Base-by-base conservation (phyloP, 805 yeast genomes). In the Candida nemodendra region DNA sequence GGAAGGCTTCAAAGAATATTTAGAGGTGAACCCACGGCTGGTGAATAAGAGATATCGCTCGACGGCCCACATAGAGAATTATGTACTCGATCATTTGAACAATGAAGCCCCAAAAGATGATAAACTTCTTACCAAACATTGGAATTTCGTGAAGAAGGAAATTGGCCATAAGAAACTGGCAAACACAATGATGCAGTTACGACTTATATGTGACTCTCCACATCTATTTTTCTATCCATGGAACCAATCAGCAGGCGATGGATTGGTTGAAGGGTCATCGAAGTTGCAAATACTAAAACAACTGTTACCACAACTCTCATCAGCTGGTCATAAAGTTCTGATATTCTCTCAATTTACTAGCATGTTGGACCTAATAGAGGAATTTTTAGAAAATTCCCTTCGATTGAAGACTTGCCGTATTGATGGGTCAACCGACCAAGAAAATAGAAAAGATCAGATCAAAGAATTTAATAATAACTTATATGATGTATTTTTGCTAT, bases 201-300 rank as follows among this genome's bases (percentile, higher is more conserved):
- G 99, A 30, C 78, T 81, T 41, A 75, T 87, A 7, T 89, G 96
- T 49, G 82, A 88, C 53, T 83, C 96, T 0, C 96, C 97, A 0
- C 84, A 83, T 54, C 58, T 85, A 29, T 87, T 84, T 55, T 87
- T 81, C 62, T 83, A 79, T 45, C 98, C 98, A 0, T 86, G 81
- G 73, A 71, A 71, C 5, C 69, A 66, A 29, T 74, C 69, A 3
- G 53, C 69, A 2, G 64, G 69, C 11, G 6, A 29, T 42, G n/a
- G 27, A 15, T 49, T 84, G 3, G 57, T 79, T n/a, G 55, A 65
- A 26, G 69, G 76, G 22, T 84, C 95, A 0, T 81, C 90, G 1
- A 91, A 91, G 54, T 59, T 93, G 52, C 81, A 78, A 47, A 61
- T 85, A 0, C 62, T 90, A 31, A 77, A 84, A 42, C 81, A 81